Percentiles rank a stretch among this genome's conserved stretches.
phyloP scores from a whole-genome alignment of 768 basidiomycete genomes.

The Suillus weaverae region DNA sequence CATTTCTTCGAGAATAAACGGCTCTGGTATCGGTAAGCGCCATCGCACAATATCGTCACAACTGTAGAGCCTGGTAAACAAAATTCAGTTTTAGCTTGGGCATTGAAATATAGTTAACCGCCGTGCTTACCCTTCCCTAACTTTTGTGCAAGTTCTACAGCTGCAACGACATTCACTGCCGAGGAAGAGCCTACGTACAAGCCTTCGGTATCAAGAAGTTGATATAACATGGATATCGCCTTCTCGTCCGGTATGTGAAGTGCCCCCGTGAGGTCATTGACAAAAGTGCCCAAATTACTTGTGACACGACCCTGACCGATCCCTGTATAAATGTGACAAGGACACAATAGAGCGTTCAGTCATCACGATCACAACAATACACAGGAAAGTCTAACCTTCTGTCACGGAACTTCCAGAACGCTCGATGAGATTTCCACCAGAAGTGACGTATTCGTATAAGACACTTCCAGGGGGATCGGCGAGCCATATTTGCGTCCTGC shows the following conservation, averaged over 20 bases:
- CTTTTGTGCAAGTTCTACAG: constrained; percentile 80
- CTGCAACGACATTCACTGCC: constrained; percentile 93
- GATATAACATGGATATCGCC: constrained; percentile 90
- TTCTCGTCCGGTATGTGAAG: constrained; percentile 85
- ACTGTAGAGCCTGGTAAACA: constrained; percentile 65
- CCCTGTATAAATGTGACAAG: constrained; percentile 45
- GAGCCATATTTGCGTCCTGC: constrained; percentile 85
- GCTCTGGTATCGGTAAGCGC: constrained; percentile 96
- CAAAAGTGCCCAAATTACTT: constrained; percentile 81
- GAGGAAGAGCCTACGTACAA: constrained; percentile 93
- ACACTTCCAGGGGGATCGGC: constrained; percentile 98
- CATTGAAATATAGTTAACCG: neutral
- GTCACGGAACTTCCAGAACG: constrained; percentile 86
- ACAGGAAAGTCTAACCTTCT: constrained; percentile 56
- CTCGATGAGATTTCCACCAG: constrained; percentile 75
- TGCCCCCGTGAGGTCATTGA: constrained; percentile 77
- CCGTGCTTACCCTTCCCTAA: constrained; percentile 69
- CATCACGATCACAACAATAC: neutral
- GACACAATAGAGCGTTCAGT: neutral
- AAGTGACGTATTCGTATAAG: constrained; percentile 76
- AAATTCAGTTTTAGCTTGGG: constrained; percentile 3
- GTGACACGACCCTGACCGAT: constrained; percentile 98
- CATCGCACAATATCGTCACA: constrained; percentile 90
- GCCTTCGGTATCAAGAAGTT: constrained; percentile 88
- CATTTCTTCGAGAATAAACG: constrained; percentile 92